Evolutionary conservation across 2,329 filamentous ascomycete genomes (phyloP).

Genomic region (Penicillium fuscoglaucum): DNA sequence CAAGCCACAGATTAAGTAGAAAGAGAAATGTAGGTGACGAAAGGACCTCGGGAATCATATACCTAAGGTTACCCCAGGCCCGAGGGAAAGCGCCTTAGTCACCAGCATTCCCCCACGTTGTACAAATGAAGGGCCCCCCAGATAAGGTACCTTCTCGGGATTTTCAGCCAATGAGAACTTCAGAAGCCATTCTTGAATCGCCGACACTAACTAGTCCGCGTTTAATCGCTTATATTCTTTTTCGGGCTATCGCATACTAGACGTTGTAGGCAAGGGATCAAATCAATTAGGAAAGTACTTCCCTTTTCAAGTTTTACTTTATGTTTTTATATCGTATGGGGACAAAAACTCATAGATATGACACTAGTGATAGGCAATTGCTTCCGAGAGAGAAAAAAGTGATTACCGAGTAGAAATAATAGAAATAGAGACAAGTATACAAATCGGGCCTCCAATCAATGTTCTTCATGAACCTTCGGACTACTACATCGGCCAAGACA

Average conservation of each 20-base stretch:
- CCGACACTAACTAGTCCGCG: constrained; percentile 11
- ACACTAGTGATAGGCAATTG: background rate
- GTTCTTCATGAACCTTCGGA: background rate
- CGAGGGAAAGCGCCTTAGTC: constrained; percentile 24
- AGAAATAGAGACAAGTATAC: constrained; percentile 9
- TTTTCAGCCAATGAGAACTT: constrained; percentile 15
- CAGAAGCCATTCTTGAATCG: background rate
- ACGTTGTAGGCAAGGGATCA: background rate
- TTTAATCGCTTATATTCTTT: background rate
- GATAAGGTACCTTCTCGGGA: constrained; percentile 26
- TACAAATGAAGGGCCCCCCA: background rate
- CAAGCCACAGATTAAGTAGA: constrained; percentile 1
- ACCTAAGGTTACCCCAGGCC: constrained; percentile 21
- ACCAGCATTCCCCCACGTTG: constrained; percentile 15
- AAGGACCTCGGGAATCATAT: constrained; percentile 10
- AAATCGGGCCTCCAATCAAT: constrained; percentile 6
- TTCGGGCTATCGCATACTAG: background rate
- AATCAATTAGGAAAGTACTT: background rate
- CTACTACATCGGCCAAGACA: constrained; percentile 7
- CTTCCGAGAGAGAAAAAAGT: background rate
- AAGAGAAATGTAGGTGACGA: background rate
- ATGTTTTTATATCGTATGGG: background rate
- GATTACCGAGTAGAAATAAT: constrained; percentile 4
- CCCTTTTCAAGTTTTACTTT: background rate
- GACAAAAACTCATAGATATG: background rate